A percentile compares a stretch with the other conserved stretches of the same genome.
phyloP scores from a whole-genome alignment of 192 early-diverging fungal species.

The Backusella psychrophila region DNA sequence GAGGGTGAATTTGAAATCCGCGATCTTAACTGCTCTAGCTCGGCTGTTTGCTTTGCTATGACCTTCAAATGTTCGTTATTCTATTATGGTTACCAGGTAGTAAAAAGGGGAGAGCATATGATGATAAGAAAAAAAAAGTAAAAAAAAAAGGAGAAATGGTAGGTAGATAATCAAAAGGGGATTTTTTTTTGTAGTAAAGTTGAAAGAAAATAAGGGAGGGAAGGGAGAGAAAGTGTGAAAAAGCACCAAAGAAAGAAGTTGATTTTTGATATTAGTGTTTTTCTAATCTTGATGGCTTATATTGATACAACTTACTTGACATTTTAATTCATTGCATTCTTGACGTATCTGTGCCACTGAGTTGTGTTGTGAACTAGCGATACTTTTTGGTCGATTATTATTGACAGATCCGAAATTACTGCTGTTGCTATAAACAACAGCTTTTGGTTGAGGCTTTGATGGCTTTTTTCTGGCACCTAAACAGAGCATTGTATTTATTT shows the following conservation, averaged over 20 bases:
- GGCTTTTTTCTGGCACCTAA: conserved; percentile 7
- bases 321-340: conserved; percentile 17
- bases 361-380: conserved; percentile 6
- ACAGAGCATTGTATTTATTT: conserved; percentile 9
- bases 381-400: conserved; percentile 1
- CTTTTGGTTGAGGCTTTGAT: neutral
- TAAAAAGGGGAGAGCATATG: neutral
- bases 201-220: neutral
- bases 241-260: neutral
- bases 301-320: neutral
- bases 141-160: neutral
- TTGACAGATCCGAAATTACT: neutral
- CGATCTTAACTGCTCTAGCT: conserved; percentile 27
- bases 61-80: conserved; percentile 29
- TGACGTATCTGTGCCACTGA: conserved; percentile 7
- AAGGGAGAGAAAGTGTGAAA: neutral
- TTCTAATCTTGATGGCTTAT: neutral
- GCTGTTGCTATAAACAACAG: neutral
- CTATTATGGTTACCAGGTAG: conserved; percentile 3
- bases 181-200: neutral
- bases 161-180: neutral
- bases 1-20: conserved; percentile 8
- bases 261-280: neutral
- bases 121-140: neutral
- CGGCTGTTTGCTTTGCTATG: conserved; percentile 30